These are phyloP conservation scores for Termitomyces titanicus DNA, from an alignment of 768 basidiomycete species.

Conservation along the genomic window DNA sequence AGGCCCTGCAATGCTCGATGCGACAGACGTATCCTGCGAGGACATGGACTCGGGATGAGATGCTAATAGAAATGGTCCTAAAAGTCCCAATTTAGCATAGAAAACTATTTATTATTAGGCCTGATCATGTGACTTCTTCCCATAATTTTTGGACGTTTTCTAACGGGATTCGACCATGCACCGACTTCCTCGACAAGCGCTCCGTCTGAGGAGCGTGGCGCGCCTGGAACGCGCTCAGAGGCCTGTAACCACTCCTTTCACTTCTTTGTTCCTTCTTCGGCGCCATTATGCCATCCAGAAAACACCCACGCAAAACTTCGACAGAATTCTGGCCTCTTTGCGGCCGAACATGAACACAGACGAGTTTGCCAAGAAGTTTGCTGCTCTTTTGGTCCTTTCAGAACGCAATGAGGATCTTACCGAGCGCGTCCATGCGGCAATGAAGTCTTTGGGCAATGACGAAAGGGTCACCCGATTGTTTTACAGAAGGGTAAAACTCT, in stretches of 20 bases:
- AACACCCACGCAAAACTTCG: slow-evolving; percentile 13
- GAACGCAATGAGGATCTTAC: not conserved
- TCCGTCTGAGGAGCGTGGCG: slow-evolving; percentile 16
- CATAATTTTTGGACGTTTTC: slow-evolving; percentile 8
- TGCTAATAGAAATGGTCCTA: too few species aligned
- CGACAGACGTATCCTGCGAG: slow-evolving; percentile 30
- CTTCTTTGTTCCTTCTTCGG: not conserved
- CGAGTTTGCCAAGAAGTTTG: not conserved
- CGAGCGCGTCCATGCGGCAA: not conserved
- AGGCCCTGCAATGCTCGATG: slow-evolving; percentile 40
- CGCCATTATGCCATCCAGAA: slow-evolving; percentile 15
- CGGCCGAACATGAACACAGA: not conserved
- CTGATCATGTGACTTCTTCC: slow-evolving; percentile 12
- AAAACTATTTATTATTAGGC: not conserved
- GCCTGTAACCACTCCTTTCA: not conserved
- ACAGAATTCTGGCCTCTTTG: slow-evolving; percentile 9
- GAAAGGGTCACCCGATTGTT: not conserved
- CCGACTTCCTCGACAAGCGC: slow-evolving; percentile 18
- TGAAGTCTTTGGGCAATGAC: not conserved
- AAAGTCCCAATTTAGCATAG: not conserved
- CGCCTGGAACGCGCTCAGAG: slow-evolving; percentile 27
- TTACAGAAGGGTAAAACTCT: not conserved
- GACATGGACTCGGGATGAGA: slow-evolving; percentile 11
- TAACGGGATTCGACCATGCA: slow-evolving; percentile 14
- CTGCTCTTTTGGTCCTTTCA: not conserved